These are phyloP conservation scores for Allantophomopsis lycopodina DNA, from an alignment of 2,329 filamentous ascomycete species.

Conservation along the genomic window DNA sequence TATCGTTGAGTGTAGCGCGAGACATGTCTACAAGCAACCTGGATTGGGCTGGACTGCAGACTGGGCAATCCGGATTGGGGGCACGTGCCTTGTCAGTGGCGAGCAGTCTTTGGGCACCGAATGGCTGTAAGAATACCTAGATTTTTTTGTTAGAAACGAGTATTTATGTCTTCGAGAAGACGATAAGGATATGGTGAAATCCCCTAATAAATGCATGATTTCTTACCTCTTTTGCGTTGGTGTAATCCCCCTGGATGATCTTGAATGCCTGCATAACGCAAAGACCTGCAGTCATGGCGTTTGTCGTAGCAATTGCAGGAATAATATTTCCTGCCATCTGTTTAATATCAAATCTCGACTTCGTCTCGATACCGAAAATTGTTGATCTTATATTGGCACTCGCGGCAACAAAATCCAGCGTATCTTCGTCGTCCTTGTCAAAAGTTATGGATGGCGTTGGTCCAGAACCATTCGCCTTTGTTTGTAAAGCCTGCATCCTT, in stretches of 20 bases:
- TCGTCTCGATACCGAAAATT: conserved; percentile 78
- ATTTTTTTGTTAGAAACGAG: background rate
- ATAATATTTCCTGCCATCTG: conserved; percentile 99
- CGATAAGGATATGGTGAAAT: too few relatives aligned
- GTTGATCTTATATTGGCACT: conserved; percentile 80
- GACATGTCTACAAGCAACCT: conserved; percentile 54
- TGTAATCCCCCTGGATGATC: conserved; percentile 60
- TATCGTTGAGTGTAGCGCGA: conserved; percentile 61
- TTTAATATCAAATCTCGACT: conserved; percentile 93
- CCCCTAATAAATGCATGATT: background rate
- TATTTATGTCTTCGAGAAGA: too few relatives aligned
- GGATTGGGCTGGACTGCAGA: conserved; percentile 64
- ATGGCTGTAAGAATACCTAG: conserved; percentile 69
- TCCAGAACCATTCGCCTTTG: conserved; percentile 26
- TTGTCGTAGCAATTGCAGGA: conserved; percentile 93
- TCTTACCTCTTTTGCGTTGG: conserved; percentile 59
- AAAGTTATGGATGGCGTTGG: conserved; percentile 63
- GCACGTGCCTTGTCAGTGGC: conserved; percentile 38
- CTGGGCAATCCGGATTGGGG: conserved; percentile 72
- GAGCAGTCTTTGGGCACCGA: conserved; percentile 41
- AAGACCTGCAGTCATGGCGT: conserved; percentile 86
- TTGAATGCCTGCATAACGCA: conserved; percentile 92
- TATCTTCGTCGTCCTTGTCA: conserved; percentile 94
- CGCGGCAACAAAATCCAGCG: conserved; percentile 84
- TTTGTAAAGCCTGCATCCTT: conserved; percentile 53